Conservation (phyloP, 306 rosid species). For the Prunus fruticosa region DNA sequence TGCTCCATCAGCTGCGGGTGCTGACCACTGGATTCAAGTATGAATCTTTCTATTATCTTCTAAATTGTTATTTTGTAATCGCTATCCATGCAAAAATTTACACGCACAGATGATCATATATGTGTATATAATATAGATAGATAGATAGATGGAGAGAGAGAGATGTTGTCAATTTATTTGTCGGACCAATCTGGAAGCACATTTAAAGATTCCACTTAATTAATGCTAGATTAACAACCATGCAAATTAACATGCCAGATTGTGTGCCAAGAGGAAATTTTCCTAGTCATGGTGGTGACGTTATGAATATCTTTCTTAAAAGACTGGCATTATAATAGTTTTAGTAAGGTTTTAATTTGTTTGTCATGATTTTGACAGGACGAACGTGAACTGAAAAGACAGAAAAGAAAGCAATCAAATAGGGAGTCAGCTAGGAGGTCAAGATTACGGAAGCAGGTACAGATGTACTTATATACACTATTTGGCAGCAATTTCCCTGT, state of each 20-base stretch:
- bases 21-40: constrained; percentile 91
- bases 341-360: not conserved
- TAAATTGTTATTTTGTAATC: not conserved
- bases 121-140: too few relatives aligned
- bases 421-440: constrained; percentile 99
- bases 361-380: constrained; percentile 53
- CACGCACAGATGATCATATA: not conserved
- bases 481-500: not conserved
- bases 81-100: not conserved
- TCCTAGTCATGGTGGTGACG: not conserved
- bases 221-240: not conserved
- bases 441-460: constrained; percentile 95
- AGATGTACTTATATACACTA: not conserved
- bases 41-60: constrained; percentile 13
- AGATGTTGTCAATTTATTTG: not conserved
- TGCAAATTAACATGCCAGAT: not conserved
- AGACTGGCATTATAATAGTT: not conserved
- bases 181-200: not conserved
- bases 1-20: constrained; percentile 42
- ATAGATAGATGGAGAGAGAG: too few relatives aligned
- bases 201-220: not conserved
- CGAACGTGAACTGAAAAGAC: constrained; percentile 92
- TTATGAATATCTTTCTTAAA: not conserved
- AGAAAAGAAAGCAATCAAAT: constrained; percentile 96
- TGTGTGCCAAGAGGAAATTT: not conserved